Conservation (phyloP, 2,329 filamentous ascomycete species). For the Calonectria pseudoreteaudii region DNA sequence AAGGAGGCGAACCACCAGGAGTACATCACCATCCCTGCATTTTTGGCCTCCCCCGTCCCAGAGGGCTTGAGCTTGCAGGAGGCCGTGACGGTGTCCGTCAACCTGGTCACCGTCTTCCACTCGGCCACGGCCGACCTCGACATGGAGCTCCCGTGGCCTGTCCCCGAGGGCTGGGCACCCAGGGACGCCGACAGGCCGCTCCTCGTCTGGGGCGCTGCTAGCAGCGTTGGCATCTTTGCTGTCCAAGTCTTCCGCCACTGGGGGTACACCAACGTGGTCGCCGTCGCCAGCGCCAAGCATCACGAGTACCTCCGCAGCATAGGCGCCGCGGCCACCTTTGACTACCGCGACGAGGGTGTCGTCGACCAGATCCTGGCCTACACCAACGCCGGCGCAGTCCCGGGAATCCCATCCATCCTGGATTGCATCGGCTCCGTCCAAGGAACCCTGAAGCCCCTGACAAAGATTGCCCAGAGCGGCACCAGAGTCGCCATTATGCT, state of each 20-base stretch:
- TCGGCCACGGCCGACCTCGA: constrained; percentile 61
- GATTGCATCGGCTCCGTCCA: constrained; percentile 67
- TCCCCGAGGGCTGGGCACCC: constrained; percentile 54
- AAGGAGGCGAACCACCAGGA: constrained; percentile 67
- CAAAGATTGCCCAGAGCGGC: constrained; percentile 61
- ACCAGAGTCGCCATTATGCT: constrained; percentile 69
- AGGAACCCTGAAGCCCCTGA: constrained; percentile 61
- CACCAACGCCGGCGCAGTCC: constrained; percentile 12
- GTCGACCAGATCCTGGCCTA: constrained; percentile 49
- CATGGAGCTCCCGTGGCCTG: constrained; percentile 68
- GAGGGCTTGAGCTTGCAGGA: constrained; percentile 53
- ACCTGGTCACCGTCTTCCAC: constrained; percentile 71
- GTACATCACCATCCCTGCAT: constrained; percentile 64
- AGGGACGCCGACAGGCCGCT: constrained; percentile 52
- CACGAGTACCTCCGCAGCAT: constrained; percentile 56
- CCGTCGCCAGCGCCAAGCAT: constrained; percentile 58
- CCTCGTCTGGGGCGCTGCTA: constrained; percentile 65
- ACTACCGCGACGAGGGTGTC: constrained; percentile 56
- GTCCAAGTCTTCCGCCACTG: constrained; percentile 64
- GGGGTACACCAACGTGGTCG: constrained; percentile 64
- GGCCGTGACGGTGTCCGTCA: constrained; percentile 67
- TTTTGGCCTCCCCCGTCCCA: constrained; percentile 60
- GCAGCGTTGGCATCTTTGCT: constrained; percentile 63
- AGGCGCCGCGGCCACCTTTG: constrained; percentile 60
- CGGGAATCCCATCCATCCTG: constrained; percentile 58